Percentiles rank a stretch among this genome's conserved stretches.
Evolutionary conservation across 2,329 filamentous ascomycete species (phyloP).

Genomic region (Rhynchosporium secalis): DNA sequence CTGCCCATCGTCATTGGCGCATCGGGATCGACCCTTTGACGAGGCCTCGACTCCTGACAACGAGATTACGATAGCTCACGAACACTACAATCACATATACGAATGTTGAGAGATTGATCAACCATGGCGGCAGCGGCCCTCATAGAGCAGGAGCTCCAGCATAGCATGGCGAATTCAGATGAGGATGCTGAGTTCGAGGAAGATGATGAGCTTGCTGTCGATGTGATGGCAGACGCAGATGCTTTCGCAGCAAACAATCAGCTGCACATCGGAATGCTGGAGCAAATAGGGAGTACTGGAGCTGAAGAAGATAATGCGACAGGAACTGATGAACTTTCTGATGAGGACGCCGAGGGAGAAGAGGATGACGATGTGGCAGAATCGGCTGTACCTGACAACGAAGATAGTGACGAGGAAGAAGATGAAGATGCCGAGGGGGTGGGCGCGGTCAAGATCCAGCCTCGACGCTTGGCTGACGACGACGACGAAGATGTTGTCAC

Average conservation of each 20-base stretch:
- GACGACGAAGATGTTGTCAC: slow-evolving; percentile 44
- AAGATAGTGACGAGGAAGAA: slow-evolving; percentile 44
- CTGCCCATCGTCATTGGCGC: not conserved
- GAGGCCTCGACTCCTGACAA: not conserved
- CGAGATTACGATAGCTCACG: not conserved
- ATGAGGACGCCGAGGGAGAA: slow-evolving; percentile 44
- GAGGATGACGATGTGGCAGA: slow-evolving; percentile 40
- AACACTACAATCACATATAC: slow-evolving; percentile 10
- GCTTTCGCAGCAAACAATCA: slow-evolving; percentile 41
- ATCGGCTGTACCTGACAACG: slow-evolving; percentile 42
- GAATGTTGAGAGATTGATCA: slow-evolving; percentile 31
- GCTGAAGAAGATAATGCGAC: slow-evolving; percentile 27
- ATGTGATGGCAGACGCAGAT: slow-evolving; percentile 36
- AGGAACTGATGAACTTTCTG: slow-evolving; percentile 37
- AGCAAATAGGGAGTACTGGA: slow-evolving; percentile 27
- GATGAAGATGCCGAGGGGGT: slow-evolving; percentile 43
- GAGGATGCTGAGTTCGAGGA: slow-evolving; percentile 42
- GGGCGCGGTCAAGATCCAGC: slow-evolving; percentile 41
- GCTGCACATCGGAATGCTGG: slow-evolving; percentile 39
- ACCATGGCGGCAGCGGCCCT: slow-evolving; percentile 37
- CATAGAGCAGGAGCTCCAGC: slow-evolving; percentile 39
- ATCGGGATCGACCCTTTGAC: not conserved
- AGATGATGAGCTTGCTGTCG: slow-evolving; percentile 36
- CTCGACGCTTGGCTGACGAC: slow-evolving; percentile 32
- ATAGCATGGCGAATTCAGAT: slow-evolving; percentile 39